Conservation (phyloP, 768 basidiomycete genomes). For the Rubroboletus pulcherrimus region DNA sequence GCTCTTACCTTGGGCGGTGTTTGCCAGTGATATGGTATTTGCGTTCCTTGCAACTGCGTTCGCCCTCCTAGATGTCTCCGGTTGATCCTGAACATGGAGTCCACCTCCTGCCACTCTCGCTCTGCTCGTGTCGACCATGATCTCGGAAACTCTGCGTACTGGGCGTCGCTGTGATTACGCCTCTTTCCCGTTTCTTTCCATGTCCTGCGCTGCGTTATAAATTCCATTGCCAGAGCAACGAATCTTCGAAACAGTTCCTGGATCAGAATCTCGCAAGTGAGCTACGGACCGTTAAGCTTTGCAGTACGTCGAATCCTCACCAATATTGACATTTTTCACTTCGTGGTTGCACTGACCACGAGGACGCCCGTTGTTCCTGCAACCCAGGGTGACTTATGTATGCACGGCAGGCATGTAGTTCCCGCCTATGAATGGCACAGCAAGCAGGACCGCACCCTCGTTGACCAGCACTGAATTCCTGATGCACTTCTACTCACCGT, state of each 20-base stretch:
- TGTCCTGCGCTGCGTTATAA: constrained; percentile 18
- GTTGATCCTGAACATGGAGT: constrained; percentile 18
- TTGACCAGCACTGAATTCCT: constrained; percentile 8
- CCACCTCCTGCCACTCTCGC: constrained; percentile 25
- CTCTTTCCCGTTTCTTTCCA: constrained; percentile 16
- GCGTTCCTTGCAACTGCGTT: constrained; percentile 5
- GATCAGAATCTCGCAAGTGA: constrained; percentile 12
- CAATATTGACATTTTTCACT: constrained; percentile 28
- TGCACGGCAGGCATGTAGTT: constrained; percentile 8
- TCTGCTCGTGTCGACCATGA: constrained; percentile 27
- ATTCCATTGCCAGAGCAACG: constrained; percentile 21
- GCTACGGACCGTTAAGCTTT: constrained; percentile 8
- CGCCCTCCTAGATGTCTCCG: constrained; percentile 4
- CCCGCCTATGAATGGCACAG: constrained; percentile 18
- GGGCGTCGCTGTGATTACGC: constrained; percentile 9
- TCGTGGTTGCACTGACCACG: constrained; percentile 25
- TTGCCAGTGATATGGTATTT: constrained; percentile 8
- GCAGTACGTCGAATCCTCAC: constrained; percentile 20
- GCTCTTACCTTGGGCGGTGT: constrained; percentile 19
- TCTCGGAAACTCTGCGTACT: constrained; percentile 21
- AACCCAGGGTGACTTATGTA: constrained; percentile 23
- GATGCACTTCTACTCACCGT: constrained; percentile 7
- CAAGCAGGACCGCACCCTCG: constrained; percentile 19
- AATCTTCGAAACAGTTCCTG: constrained; percentile 24
- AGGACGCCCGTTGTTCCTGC: constrained; percentile 16